Evolutionary conservation across 225 moss, liverwort and hornwort genomes (phyloP), one percentile per base, ranked within the genome.

Genomic region (Asterella californica): DNA sequence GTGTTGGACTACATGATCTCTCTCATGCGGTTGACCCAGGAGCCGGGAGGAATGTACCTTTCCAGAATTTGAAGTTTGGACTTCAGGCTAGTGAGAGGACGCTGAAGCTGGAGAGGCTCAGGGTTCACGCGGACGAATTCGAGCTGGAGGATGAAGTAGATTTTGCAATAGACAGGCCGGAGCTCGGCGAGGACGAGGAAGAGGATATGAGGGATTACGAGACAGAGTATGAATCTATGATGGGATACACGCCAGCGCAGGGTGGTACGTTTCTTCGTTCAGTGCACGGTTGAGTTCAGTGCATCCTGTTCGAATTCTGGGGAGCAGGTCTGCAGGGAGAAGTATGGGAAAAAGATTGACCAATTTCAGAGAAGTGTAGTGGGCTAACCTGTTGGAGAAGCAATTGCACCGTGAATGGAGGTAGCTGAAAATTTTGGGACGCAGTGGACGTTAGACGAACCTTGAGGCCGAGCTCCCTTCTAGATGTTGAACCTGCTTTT

Each of bases 151-250:
- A 94, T 78, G 93, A 91, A 18, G 92, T 89, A 37, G 94, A 92
- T 65, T 99, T 94, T 61, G 94, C 94, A 74, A 79, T 89, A 82
- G 97, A 94, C 61, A 83, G 83, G 50, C 46, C 81, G 10, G 89
- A 85, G 54, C 83, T 92, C 54, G 94, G 90, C 2, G 96, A 96
- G 45, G 97, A 96, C 24, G 96, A 94, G 78, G 96, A 97, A 69
- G 89, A 93, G 21, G 97, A 99, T 73, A 89, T 88, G 47, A 83
- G 94, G 78, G 97, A 99, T 79, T 94, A 94, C 30, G 97, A 99
- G 29, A 82, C 92, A 6, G 93, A 99, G 81, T 93, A 94, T 73
- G 97, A 94, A 76, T 83, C 89, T 82, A 91, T 94, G 49, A 84
- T 85, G 79, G 97, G 90, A 63, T 90, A 93, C 21, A 91, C 88